phyloP scores from a whole-genome alignment of 257 asterid species.

The Solanum gracilifrons region DNA sequence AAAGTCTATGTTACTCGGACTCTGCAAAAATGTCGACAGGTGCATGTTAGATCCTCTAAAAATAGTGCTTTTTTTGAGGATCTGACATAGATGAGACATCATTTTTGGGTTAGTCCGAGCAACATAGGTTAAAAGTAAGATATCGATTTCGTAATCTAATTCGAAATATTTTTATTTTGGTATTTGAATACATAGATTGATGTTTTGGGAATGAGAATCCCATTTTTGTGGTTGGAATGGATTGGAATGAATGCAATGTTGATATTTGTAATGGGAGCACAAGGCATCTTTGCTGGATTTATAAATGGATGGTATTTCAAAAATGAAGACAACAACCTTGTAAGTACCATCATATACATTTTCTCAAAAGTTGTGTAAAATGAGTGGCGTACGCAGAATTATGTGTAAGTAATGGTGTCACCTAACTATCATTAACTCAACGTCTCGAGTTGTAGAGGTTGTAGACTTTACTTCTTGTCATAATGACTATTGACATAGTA shows the following conservation, averaged over 20 bases:
- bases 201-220: slow-evolving; percentile 48
- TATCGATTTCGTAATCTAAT: not conserved
- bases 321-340: slow-evolving; percentile 49
- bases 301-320: slow-evolving; percentile 74
- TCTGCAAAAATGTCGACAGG: not conserved
- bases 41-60: not conserved
- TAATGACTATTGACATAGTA: not conserved
- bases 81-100: not conserved
- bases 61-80: not conserved
- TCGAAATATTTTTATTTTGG: not conserved
- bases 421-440: not conserved
- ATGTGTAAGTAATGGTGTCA: not conserved
- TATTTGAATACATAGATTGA: slow-evolving; percentile 36
- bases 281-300: slow-evolving; percentile 68
- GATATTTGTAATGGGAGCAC: slow-evolving; percentile 86
- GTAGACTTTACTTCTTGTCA: not conserved
- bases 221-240: slow-evolving; percentile 86
- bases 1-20: not conserved
- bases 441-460: not conserved
- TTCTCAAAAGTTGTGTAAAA: not conserved
- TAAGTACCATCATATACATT: slow-evolving; percentile 7
- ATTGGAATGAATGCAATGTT: slow-evolving; percentile 94
- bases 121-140: not conserved
- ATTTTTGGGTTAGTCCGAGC: not conserved
- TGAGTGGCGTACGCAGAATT: not conserved